Percentiles rank a stretch among this genome's conserved stretches.
Evolutionary conservation across 768 basidiomycete species (phyloP).

Genomic region (Xerocomellus chrysenteron): DNA sequence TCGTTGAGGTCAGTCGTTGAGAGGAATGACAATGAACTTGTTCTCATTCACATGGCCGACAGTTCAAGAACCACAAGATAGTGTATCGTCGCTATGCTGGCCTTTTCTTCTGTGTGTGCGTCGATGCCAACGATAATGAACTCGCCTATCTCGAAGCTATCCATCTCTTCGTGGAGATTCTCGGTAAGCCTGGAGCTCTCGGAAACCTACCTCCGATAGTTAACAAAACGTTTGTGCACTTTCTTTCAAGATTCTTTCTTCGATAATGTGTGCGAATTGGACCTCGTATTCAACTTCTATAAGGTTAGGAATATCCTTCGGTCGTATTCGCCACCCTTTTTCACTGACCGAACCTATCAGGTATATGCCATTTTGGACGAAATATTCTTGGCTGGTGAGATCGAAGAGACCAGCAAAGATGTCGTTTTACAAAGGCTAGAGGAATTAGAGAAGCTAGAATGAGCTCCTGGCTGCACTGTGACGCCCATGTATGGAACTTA

Average conservation of each 20-base stretch:
- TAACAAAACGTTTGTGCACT: background rate
- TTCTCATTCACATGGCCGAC: slow-evolving; percentile 7
- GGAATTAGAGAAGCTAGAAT: slow-evolving; percentile 91
- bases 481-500: slow-evolving; percentile 6
- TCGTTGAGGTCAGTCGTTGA: slow-evolving; percentile 80
- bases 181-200: slow-evolving; percentile 56
- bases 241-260: slow-evolving; percentile 83
- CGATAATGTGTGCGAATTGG: slow-evolving; percentile 97
- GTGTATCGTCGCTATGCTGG: slow-evolving; percentile 97
- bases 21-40: background rate
- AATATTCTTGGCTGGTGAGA: slow-evolving; percentile 96
- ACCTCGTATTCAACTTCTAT: slow-evolving; percentile 99
- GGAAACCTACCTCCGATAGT: background rate
- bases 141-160: slow-evolving; percentile 96
- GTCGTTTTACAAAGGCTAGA: slow-evolving; percentile 90
- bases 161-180: slow-evolving; percentile 95
- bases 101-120: slow-evolving; percentile 96
- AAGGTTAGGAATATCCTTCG: slow-evolving; percentile 51
- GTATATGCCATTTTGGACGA: slow-evolving; percentile 99
- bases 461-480: slow-evolving; percentile 15
- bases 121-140: slow-evolving; percentile 98
- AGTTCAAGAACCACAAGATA: slow-evolving; percentile 99
- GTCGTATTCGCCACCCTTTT: background rate
- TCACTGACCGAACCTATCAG: slow-evolving; percentile 37
- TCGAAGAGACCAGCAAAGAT: slow-evolving; percentile 97